Conservation (phyloP, 83 land plant genomes). For the Picea abies region DNA sequence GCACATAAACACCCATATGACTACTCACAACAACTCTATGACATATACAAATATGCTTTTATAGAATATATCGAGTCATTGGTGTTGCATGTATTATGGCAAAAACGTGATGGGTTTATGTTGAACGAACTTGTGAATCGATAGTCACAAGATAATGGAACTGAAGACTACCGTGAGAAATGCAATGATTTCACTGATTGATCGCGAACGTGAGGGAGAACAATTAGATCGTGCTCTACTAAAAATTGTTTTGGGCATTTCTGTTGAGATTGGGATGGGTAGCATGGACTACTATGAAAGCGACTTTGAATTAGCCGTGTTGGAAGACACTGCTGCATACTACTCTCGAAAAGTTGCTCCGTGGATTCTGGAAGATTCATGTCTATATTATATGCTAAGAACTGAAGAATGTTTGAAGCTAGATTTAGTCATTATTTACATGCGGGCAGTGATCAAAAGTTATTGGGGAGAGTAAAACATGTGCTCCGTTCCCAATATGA, state of each 20-base stretch:
- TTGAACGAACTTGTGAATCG: slow-evolving; percentile 49
- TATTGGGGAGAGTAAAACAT: slow-evolving; percentile 81
- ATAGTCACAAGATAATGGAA: slow-evolving; percentile 10
- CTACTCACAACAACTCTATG: no score
- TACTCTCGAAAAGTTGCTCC: no score
- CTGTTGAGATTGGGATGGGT: no score
- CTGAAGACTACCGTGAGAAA: no score
- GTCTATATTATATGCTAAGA: slow-evolving; percentile 73
- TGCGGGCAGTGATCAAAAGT: slow-evolving; percentile 80
- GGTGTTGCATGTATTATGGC: slow-evolving; percentile 33
- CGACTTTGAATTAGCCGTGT: no score
- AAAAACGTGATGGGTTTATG: slow-evolving; percentile 57
- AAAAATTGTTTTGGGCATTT: slow-evolving; percentile 83
- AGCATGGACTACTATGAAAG: no score
- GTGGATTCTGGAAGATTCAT: no score
- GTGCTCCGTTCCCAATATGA: slow-evolving; percentile 58
- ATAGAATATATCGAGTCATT: no score
- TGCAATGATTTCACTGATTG: slow-evolving; percentile 41
- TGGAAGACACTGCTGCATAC: no score
- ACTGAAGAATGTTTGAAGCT: slow-evolving; percentile 68
- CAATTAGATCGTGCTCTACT: slow-evolving; percentile 84
- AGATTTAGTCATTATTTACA: slow-evolving; percentile 86
- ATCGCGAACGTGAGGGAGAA: slow-evolving; percentile 94
- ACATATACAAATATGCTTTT: no score
- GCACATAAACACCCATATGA: no score